Evolutionary conservation across 805 yeast species (phyloP).

Genomic region (Blastobotrys attinorum): DNA sequence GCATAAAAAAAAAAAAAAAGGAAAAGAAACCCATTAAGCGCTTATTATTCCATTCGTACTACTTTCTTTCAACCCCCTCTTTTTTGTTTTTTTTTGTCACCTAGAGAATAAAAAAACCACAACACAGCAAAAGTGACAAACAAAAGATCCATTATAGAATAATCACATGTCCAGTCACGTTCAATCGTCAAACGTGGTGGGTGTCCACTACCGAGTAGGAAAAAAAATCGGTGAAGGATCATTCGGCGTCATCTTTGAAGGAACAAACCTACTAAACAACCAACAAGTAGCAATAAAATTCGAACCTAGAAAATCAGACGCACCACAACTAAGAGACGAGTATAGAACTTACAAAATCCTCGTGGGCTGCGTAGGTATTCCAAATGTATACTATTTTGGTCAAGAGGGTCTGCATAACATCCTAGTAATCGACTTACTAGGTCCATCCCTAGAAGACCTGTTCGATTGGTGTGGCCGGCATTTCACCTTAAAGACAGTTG

Average conservation of each 20-base stretch:
- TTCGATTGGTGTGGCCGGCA: conserved; percentile 98
- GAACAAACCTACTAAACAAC: conserved; percentile 83
- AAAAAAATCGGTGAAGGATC: conserved; percentile 98
- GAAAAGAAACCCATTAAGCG: too few relatives aligned
- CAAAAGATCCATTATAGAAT: background rate
- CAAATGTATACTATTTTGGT: conserved; percentile 96
- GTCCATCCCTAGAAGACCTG: conserved; percentile 92
- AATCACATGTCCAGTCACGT: conserved; percentile 13
- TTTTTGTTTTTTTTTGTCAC: too few relatives aligned
- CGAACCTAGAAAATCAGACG: conserved; percentile 90
- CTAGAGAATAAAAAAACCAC: too few relatives aligned
- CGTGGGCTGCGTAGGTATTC: conserved; percentile 77
- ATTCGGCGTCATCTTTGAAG: conserved; percentile 95
- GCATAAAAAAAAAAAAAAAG: too few relatives aligned
- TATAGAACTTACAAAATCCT: conserved; percentile 89
- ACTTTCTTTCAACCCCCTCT: too few relatives aligned
- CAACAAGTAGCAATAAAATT: conserved; percentile 94
- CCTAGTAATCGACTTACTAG: conserved; percentile 85
- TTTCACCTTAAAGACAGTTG: conserved; percentile 81
- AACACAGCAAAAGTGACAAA: background rate
- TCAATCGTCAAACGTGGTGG: conserved; percentile 61
- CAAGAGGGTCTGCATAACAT: conserved; percentile 97
- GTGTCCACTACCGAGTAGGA: conserved; percentile 93
- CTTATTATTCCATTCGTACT: too few relatives aligned
- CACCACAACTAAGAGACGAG: conserved; percentile 95